These are phyloP conservation scores for Epichloe bromicola DNA, from an alignment of 2,329 filamentous ascomycete genomes.

Conservation along the genomic window DNA sequence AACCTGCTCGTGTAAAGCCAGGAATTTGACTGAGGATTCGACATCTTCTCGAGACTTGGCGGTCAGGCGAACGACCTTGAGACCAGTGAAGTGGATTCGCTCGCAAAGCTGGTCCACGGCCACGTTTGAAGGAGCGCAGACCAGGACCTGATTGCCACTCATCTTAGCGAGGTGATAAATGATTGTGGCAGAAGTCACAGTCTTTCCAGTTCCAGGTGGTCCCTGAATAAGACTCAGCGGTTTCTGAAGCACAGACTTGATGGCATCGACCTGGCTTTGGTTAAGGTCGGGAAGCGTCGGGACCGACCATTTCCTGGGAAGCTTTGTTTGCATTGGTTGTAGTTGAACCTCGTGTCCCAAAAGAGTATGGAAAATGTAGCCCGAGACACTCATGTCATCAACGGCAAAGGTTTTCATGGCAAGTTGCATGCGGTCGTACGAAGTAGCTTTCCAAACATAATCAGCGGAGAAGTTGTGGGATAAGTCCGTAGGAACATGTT, in stretches of 20 bases:
- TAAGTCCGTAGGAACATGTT: constrained; percentile 88
- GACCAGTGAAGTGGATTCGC: constrained; percentile 82
- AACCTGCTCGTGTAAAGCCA: constrained; percentile 93
- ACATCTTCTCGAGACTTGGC: constrained; percentile 98
- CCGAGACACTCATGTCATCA: constrained; percentile 95
- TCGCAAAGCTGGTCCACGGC: constrained; percentile 97
- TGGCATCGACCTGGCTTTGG: constrained; percentile 87
- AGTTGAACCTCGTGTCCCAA: constrained; percentile 90
- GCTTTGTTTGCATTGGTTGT: constrained; percentile 86
- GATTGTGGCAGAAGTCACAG: constrained; percentile 94
- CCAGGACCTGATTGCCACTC: constrained; percentile 85
- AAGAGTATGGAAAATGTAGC: constrained; percentile 95
- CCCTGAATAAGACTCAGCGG: constrained; percentile 94
- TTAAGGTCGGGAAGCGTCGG: constrained; percentile 91
- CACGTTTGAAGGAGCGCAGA: constrained; percentile 96
- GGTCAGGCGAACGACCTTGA: constrained; percentile 96
- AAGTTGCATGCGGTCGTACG: constrained; percentile 97
- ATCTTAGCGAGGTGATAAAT: constrained; percentile 96
- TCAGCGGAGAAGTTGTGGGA: constrained; percentile 97
- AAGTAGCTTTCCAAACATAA: constrained; percentile 99
- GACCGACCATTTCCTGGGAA: constrained; percentile 94
- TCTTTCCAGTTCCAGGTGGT: constrained; percentile 94
- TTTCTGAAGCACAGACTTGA: constrained; percentile 87
- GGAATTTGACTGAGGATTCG: constrained; percentile 91
- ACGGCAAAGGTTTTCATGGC: constrained; percentile 99